Evolutionary conservation across 495 filamentous ascomycete genomes (phyloP), one percentile per base, ranked within the genome.

Genomic region (Sabuloglossum arenarium): DNA sequence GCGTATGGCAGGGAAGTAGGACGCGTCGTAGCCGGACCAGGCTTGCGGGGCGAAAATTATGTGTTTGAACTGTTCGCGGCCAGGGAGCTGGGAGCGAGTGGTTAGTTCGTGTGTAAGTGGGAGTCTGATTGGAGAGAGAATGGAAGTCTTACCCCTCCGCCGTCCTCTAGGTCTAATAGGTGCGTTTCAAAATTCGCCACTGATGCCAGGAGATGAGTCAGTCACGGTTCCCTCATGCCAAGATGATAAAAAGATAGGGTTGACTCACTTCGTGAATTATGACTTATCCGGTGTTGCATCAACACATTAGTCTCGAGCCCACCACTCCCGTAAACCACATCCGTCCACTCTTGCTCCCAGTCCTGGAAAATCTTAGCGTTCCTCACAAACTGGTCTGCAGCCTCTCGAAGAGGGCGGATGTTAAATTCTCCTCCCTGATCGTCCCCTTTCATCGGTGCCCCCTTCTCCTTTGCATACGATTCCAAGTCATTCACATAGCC

Each of bases 31-130:
- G 53, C 80, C 80, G 50, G 79, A 80, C 85, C 87, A 89, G 6
- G 77, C 68, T 64, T 87, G 78, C 14, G 91, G 91, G 0, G 81
- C 88, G 62, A 86, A 91, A 53, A 98, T 60, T 62, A 94, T 77
- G 69, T 98, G 93, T 65, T 91, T 94, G 73, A 87, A 98, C 70
- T 96, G 93, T 25, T 85, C 85, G 59, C 91, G 79, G 63, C 86
- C 85, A 30, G 87, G 88, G 28, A 94, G 73, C 84, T 91, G 59
- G 11, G 31, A n/a, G 12, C 27, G 53, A 25, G 12, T 52, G 16
- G 3, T 30, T 4, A 28, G 21, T 16, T 12, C 5, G 23, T 4
- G 11, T 3, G 14, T 5, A 53, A 14, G 4, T 5, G 28, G 1
- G 4, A 14, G 34, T 52, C 29, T 12, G 28, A 58, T 16, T 16